Conservation (phyloP, 768 basidiomycete genomes). For the Mycena haematopus region DNA sequence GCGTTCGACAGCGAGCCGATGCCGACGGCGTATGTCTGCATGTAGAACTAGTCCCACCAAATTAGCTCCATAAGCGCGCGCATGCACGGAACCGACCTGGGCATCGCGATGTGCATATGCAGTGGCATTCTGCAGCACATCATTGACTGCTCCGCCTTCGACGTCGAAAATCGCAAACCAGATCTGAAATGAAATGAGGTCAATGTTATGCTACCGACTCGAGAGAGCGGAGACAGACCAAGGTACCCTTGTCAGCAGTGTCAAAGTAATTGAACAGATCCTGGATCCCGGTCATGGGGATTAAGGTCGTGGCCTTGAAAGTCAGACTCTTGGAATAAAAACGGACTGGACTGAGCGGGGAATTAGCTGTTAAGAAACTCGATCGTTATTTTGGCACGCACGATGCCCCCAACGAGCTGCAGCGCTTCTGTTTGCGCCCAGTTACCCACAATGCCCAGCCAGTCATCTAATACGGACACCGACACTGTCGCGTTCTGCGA, state of each 20-base stretch:
- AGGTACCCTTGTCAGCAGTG: constrained; percentile 25
- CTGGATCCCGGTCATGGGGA: constrained; percentile 22
- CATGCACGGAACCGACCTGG: constrained; percentile 2
- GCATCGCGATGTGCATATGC: constrained; percentile 30
- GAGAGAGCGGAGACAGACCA: background rate
- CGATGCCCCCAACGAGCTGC: constrained; percentile 24
- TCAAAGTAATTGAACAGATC: constrained; percentile 26
- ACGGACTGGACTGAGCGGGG: constrained; percentile 17
- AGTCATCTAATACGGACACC: constrained; percentile 23
- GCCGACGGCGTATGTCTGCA: constrained; percentile 29
- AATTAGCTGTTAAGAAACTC: background rate
- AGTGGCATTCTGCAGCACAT: constrained; percentile 25
- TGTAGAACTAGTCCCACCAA: constrained; percentile 16
- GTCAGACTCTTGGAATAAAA: constrained; percentile 31
- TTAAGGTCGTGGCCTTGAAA: constrained; percentile 21
- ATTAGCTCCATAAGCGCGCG: too few species aligned
- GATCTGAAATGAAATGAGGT: too few species aligned
- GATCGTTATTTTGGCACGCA: background rate
- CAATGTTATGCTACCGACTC: too few species aligned
- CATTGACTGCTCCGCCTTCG: constrained; percentile 28
- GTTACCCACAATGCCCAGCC: constrained; percentile 27
- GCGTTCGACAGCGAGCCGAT: constrained; percentile 13
- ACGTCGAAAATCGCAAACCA: constrained; percentile 32
- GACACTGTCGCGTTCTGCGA: constrained; percentile 15
- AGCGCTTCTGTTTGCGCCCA: constrained; percentile 29